phyloP scores from a whole-genome alignment of 495 filamentous ascomycete genomes.

The Hypoxylon perforatum region DNA sequence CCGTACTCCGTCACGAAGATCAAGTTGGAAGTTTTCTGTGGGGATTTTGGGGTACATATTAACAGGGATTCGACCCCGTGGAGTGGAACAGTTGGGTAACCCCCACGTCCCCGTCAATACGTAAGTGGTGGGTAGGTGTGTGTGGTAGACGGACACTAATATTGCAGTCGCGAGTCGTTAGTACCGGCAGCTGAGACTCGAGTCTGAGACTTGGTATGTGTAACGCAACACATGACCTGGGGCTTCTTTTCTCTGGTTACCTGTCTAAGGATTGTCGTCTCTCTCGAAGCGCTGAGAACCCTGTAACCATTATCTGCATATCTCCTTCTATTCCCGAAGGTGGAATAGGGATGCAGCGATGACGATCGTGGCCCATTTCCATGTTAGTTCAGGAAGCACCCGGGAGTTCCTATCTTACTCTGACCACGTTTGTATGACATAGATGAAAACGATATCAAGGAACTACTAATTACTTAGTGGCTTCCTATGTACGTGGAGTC shows the following conservation, averaged over 20 bases:
- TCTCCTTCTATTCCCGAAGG: conserved; percentile 38
- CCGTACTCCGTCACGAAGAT: too few relatives aligned
- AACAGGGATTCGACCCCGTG: conserved; percentile 42
- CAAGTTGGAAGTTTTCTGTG: conserved; percentile 2
- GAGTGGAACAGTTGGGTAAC: conserved; percentile 34
- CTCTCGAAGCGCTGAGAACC: neutral
- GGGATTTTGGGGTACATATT: conserved; percentile 8
- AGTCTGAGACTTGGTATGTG: conserved; percentile 25
- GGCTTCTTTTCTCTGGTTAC: too few relatives aligned
- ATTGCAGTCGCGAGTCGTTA: conserved; percentile 25
- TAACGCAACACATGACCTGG: conserved; percentile 29
- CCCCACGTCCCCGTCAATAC: conserved; percentile 27
- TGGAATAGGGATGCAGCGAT: neutral
- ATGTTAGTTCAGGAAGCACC: conserved; percentile 2
- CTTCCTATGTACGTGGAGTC: conserved; percentile 28
- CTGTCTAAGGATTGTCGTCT: neutral
- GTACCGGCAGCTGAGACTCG: conserved; percentile 36
- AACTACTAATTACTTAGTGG: conserved; percentile 6
- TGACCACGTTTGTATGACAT: conserved; percentile 16
- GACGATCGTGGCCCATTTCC: conserved; percentile 3
- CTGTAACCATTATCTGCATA: conserved; percentile 34
- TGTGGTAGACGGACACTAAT: neutral
- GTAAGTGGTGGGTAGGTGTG: conserved; percentile 12
- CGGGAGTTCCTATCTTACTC: conserved; percentile 5
- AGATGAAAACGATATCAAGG: neutral